These are phyloP conservation scores for Oxytropis ochrocephala DNA, from an alignment of 306 rosid genomes.

Conservation along the genomic window DNA sequence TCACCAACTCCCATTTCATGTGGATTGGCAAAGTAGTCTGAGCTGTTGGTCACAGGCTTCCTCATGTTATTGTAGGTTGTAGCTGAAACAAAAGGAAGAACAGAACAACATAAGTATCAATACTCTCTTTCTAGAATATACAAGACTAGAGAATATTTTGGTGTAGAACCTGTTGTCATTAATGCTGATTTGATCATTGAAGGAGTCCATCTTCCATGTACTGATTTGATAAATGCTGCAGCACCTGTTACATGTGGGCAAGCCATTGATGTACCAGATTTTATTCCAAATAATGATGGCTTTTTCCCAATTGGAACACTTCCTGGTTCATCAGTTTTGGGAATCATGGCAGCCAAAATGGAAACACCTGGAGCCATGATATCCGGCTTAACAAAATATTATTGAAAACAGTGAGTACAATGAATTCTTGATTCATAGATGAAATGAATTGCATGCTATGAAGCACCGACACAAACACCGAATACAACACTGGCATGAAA, in stretches of 20 bases:
- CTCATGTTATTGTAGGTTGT: conserved; percentile 54
- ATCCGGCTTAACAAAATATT: conserved; percentile 61
- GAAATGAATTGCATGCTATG: neutral
- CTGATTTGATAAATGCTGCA: conserved; percentile 72
- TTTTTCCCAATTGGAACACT: conserved; percentile 50
- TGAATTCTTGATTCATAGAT: neutral
- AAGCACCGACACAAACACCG: too few species aligned
- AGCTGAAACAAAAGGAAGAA: conserved; percentile 48
- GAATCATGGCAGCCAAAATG: conserved; percentile 67
- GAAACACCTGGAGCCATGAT: conserved; percentile 86
- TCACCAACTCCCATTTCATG: conserved; percentile 91
- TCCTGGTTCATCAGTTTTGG: conserved; percentile 49
- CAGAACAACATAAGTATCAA: neutral
- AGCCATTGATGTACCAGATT: conserved; percentile 93
- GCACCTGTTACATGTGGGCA: conserved; percentile 96
- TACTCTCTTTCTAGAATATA: neutral
- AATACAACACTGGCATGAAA: too few species aligned
- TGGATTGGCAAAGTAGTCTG: conserved; percentile 49
- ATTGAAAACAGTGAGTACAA: neutral
- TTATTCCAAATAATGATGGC: conserved; percentile 54
- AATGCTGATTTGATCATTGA: conserved; percentile 90
- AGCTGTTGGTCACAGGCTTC: conserved; percentile 64
- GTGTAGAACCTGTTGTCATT: conserved; percentile 77
- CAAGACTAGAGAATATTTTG: neutral
- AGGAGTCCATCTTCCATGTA: conserved; percentile 58